Conservation (phyloP, 2,329 filamentous ascomycete genomes). For the Akanthomyces dipterigenus region DNA sequence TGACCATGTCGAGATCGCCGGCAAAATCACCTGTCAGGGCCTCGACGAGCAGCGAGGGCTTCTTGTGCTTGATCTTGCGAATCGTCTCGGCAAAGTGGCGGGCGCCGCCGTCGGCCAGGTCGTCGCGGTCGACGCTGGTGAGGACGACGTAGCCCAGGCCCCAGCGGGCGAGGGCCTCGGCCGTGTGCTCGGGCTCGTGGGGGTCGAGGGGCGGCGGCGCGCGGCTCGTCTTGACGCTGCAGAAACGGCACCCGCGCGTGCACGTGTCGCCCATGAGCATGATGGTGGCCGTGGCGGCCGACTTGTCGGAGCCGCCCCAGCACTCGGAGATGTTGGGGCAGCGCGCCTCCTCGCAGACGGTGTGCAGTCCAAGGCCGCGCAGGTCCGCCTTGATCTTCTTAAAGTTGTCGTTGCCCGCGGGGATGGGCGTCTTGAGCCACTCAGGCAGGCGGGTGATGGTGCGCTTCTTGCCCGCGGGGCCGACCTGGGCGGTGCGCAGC, state of each 20-base stretch:
- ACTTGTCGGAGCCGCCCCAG: conserved; percentile 88
- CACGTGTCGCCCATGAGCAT: conserved; percentile 99
- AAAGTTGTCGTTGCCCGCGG: conserved; percentile 71
- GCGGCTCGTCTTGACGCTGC: conserved; percentile 86
- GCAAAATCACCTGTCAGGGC: conserved; percentile 81
- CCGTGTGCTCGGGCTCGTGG: conserved; percentile 94
- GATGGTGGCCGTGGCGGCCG: conserved; percentile 90
- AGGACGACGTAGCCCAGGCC: conserved; percentile 93
- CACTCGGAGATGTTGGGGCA: conserved; percentile 98
- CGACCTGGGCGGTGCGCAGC: conserved; percentile 57
- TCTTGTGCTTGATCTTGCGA: conserved; percentile 83
- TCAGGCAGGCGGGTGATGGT: conserved; percentile 71
- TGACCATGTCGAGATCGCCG: conserved; percentile 82
- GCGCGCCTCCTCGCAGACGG: conserved; percentile 93
- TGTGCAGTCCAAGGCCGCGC: conserved; percentile 82
- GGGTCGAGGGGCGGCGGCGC: conserved; percentile 74
- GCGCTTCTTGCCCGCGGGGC: conserved; percentile 54
- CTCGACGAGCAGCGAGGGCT: conserved; percentile 70
- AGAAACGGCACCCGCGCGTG: conserved; percentile 93
- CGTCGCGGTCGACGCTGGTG: conserved; percentile 89
- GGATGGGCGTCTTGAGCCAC: conserved; percentile 96
- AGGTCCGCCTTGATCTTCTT: conserved; percentile 94
- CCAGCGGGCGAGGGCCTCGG: conserved; percentile 88
- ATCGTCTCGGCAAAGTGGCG: conserved; percentile 91
- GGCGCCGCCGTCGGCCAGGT: conserved; percentile 82